Percentiles rank a stretch among this genome's conserved stretches.
Conservation (phyloP, 2,329 filamentous ascomycete species). For the Nothophaeocryptopus gaeumannii region DNA sequence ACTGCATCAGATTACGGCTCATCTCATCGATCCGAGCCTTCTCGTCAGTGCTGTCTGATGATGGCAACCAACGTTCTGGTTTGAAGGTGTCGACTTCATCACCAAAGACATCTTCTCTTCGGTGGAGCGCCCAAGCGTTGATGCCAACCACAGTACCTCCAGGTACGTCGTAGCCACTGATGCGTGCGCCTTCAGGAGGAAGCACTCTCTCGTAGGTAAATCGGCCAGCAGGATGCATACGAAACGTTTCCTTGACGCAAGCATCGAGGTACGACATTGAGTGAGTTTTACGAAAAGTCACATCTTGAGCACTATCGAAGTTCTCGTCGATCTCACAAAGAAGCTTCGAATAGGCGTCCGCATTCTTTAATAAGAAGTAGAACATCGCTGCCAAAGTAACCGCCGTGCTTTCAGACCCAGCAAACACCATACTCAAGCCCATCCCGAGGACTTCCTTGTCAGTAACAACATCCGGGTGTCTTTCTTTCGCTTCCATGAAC, state of each 20-base stretch:
- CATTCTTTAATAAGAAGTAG: not conserved
- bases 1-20: not conserved
- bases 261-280: conserved; percentile 2
- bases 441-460: not conserved
- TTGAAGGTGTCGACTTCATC: no score
- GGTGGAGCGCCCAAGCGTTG: no score
- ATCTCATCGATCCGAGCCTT: not conserved
- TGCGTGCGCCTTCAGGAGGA: not conserved
- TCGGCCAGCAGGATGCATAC: conserved; percentile 7
- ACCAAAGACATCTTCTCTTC: no score
- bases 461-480: not conserved
- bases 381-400: not conserved
- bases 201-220: not conserved
- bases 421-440: not conserved
- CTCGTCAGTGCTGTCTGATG: not conserved
- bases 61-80: no score
- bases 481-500: not conserved
- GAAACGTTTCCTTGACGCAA: conserved; percentile 14
- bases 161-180: not conserved
- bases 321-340: not conserved
- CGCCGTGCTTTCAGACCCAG: not conserved
- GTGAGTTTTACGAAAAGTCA: no score
- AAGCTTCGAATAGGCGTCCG: not conserved
- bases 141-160: no score
- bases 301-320: not conserved